Percentiles rank a stretch among this genome's conserved stretches.
phyloP scores from a whole-genome alignment of 805 yeast species.

The Isabelozyma rhagii region DNA sequence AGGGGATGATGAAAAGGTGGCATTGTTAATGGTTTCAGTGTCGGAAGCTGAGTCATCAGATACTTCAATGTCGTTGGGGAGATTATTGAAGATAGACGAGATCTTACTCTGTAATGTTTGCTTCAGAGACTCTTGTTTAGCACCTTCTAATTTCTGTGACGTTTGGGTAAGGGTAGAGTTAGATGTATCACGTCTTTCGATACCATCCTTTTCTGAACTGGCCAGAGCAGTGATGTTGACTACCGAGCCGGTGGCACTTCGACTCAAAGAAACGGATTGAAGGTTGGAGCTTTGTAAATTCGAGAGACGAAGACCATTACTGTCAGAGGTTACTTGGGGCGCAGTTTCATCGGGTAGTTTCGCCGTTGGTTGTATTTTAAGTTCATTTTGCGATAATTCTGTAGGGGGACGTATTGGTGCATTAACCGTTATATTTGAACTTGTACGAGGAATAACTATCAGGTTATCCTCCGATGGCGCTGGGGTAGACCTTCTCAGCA shows the following conservation, averaged over 20 bases:
- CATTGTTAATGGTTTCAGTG: constrained; percentile 28
- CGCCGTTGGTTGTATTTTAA: not conserved
- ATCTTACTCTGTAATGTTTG: constrained; percentile 27
- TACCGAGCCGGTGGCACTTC: constrained; percentile 31
- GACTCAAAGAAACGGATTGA: constrained; percentile 17
- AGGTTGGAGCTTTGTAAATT: constrained; percentile 15
- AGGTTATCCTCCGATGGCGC: not conserved
- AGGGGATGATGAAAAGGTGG: constrained; percentile 8
- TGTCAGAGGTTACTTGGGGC: constrained; percentile 35
- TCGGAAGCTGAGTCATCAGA: constrained; percentile 47
- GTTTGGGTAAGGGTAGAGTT: not conserved
- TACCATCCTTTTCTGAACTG: constrained; percentile 11
- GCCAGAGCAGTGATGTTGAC: constrained; percentile 29
- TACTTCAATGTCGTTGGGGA: constrained; percentile 46
- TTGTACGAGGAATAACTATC: not conserved
- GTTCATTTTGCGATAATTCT: not conserved
- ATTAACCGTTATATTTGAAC: not conserved
- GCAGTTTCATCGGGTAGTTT: not conserved
- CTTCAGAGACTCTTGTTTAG: not conserved
- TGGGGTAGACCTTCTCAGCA: not conserved
- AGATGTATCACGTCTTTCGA: not conserved
- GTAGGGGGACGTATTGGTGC: not conserved
- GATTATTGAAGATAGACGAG: constrained; percentile 39
- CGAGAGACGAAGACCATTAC: constrained; percentile 29
- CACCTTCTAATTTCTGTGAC: not conserved